Conservation (phyloP, 805 yeast genomes). For the Yarrowia sp. region DNA sequence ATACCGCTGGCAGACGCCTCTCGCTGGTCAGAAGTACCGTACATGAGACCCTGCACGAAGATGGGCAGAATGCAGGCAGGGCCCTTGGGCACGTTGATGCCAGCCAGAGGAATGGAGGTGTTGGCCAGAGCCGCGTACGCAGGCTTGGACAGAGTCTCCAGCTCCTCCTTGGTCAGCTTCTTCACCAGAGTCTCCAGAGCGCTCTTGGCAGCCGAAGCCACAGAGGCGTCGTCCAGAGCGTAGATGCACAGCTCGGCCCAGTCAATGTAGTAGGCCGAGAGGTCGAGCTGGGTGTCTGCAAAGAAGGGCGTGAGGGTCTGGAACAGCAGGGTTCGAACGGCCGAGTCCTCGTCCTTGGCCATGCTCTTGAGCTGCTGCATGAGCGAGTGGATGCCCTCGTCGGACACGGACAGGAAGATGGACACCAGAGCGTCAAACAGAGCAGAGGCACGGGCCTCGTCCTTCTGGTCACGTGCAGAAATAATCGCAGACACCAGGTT, state of each 20-base stretch:
- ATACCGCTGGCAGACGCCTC: constrained; percentile 88
- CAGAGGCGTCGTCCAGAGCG: constrained; percentile 71
- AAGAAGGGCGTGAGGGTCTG: constrained; percentile 78
- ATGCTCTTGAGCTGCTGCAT: constrained; percentile 79
- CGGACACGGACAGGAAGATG: constrained; percentile 75
- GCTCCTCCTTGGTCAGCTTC: constrained; percentile 73
- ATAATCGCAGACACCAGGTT: constrained; percentile 70
- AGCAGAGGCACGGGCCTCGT: constrained; percentile 53
- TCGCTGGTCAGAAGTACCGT: constrained; percentile 83
- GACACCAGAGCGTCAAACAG: constrained; percentile 61
- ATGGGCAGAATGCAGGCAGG: constrained; percentile 89
- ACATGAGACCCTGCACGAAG: constrained; percentile 93
- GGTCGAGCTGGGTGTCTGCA: constrained; percentile 65
- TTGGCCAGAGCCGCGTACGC: constrained; percentile 73
- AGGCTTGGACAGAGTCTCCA: constrained; percentile 82
- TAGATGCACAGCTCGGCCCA: constrained; percentile 73
- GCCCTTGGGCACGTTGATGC: constrained; percentile 74
- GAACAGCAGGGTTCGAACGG: constrained; percentile 57
- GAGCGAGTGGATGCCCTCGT: constrained; percentile 82
- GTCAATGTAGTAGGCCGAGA: constrained; percentile 74
- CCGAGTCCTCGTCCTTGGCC: constrained; percentile 75
- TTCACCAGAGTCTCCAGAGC: constrained; percentile 71
- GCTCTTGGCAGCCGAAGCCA: constrained; percentile 69
- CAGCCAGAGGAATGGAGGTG: constrained; percentile 70
- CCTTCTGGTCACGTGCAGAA: constrained; percentile 47